Conservation (phyloP, 495 filamentous ascomycete genomes). For the Podospora bellae-mahoneyi region DNA sequence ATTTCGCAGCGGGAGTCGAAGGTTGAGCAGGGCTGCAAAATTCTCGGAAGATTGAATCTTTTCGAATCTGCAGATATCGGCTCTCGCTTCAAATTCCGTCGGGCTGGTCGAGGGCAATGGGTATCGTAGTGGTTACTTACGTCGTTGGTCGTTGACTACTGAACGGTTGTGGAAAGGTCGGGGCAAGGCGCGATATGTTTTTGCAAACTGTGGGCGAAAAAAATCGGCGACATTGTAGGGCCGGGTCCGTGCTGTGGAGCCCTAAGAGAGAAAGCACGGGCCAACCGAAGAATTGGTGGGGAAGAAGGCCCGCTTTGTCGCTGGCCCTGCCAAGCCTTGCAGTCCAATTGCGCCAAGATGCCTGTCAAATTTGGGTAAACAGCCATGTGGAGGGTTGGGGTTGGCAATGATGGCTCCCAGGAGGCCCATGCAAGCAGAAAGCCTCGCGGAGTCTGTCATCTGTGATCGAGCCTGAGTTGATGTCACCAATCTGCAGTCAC, state of each 20-base stretch:
- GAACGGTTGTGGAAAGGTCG: conserved; percentile 22
- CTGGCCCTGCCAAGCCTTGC: not conserved
- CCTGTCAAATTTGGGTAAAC: not conserved
- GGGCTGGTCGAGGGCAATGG: conserved; percentile 9
- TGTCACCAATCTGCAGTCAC: no score
- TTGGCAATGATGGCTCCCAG: not conserved
- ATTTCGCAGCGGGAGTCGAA: conserved; percentile 16
- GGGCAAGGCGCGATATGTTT: conserved; percentile 23
- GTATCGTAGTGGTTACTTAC: conserved; percentile 18
- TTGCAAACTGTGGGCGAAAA: conserved; percentile 39
- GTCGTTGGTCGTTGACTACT: conserved; percentile 26
- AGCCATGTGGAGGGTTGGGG: not conserved
- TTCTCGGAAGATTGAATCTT: conserved; percentile 4
- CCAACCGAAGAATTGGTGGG: not conserved
- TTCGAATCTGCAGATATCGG: conserved; percentile 8
- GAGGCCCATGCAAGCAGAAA: no score
- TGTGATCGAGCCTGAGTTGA: no score
- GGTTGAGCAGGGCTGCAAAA: not conserved
- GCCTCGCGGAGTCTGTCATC: no score
- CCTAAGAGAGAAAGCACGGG: conserved; percentile 12
- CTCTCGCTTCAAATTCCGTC: not conserved
- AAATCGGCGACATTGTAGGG: conserved; percentile 28
- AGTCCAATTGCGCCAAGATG: not conserved
- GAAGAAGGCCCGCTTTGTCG: not conserved
- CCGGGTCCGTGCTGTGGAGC: conserved; percentile 23